Percentiles rank a stretch among this genome's conserved stretches.
Conservation (phyloP, 1,284 basidiomycete species). For the Laetiporus sulphureus region DNA sequence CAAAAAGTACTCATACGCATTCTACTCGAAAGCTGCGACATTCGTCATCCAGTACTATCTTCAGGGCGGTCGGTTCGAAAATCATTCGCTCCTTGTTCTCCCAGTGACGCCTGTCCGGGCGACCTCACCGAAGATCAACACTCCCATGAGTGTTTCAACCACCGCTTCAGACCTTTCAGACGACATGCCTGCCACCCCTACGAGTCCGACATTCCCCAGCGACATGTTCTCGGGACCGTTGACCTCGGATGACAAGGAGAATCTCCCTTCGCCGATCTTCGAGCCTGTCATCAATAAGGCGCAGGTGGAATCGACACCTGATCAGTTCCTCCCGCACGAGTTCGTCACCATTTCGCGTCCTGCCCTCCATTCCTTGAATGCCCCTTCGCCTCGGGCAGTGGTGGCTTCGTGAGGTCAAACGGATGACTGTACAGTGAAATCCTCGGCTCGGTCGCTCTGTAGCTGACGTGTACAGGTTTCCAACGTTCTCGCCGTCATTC, state of each 20-base stretch:
- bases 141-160: constrained; percentile 67
- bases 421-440: background rate
- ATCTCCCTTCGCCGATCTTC: constrained; percentile 50
- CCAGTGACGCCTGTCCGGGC: constrained; percentile 69
- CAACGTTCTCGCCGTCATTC: constrained; percentile 22
- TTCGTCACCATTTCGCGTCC: constrained; percentile 68
- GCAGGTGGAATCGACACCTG: constrained; percentile 55
- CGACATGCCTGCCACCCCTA: constrained; percentile 75
- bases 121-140: constrained; percentile 48
- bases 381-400: constrained; percentile 45
- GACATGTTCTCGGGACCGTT: constrained; percentile 43
- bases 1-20: constrained; percentile 95
- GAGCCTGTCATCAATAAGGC: constrained; percentile 69
- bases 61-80: constrained; percentile 63
- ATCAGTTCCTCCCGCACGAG: constrained; percentile 74
- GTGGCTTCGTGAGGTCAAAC: constrained; percentile 42
- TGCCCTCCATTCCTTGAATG: constrained; percentile 61
- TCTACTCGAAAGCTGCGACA: constrained; percentile 92
- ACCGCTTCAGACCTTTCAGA: constrained; percentile 70
- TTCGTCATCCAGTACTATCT: constrained; percentile 91
- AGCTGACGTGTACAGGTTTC: no score
- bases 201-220: constrained; percentile 46
- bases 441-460: background rate
- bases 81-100: constrained; percentile 41
- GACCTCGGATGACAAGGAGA: constrained; percentile 70